Base-by-base conservation (phyloP, 2,329 filamentous ascomycete species). In the Colletotrichum chrysophilum region DNA sequence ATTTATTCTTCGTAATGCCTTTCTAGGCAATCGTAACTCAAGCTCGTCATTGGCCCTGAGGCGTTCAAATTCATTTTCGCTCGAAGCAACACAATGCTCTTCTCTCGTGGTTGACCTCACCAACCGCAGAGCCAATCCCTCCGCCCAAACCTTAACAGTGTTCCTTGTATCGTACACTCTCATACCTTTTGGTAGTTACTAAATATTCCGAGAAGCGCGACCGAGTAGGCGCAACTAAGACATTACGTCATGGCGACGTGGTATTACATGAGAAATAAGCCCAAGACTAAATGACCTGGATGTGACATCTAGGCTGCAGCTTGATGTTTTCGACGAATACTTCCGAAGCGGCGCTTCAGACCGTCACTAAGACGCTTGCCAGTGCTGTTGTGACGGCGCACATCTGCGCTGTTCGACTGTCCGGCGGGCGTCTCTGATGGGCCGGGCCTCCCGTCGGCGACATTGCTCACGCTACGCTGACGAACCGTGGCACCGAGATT, bases 301-400 rank as follows among this genome's bases (percentile, higher is more conserved):
- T 14, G 3, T 12, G 3, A 36, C 13, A 62, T 21, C 61, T 64
- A 79, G 7, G 71, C 71, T 21, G 70, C 48, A 14, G 76, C 65
- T n/a, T 80, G 48, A 66, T 85, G 87, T 82, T 86, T 89, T 69
- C 85, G 84, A 61, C 88, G 85, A 68, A 92, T 79, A 78, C 88
- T 90, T 30, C 89, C 90, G 68, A 92, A 86, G 18, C 89, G 86
- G 56, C 86, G 84, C 84, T 88, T 91, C 56, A 92, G 78, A 3
- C 89, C 89, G 32, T 90, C 88, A 14, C 87, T 84, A 9, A 91
- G 68, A 34, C 84, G 83, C 74, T 86, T 86, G 34, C 88, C 85
- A 0, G 86, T 86, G 1, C 85, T 87, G 78, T 85, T 84, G 66
- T 84, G 85, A 38, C 87, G 83, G 18, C 80, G 80, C 10, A 87